Percentiles rank a stretch among this genome's conserved stretches.
phyloP scores from a whole-genome alignment of 345 rosid genomes.

The Populus deltoides region DNA sequence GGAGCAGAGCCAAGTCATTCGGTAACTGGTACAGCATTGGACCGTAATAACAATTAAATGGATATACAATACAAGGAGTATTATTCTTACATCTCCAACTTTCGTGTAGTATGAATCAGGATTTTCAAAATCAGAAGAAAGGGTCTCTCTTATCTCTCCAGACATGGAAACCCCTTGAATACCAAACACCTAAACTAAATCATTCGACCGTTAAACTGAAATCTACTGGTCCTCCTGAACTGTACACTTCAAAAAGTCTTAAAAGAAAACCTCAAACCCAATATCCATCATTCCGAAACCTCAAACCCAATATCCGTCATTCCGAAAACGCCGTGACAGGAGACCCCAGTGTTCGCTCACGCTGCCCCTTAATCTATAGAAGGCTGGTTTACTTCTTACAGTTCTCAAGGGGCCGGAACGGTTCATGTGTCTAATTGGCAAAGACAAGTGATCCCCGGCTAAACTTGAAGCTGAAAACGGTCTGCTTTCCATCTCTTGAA shows the following conservation, averaged over 20 bases:
- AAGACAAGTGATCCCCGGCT: slow-evolving; percentile 42
- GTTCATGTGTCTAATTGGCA: slow-evolving; percentile 65
- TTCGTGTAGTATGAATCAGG: slow-evolving; percentile 36
- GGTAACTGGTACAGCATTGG: slow-evolving; percentile 1
- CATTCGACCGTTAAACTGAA: not conserved
- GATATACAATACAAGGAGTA: slow-evolving; percentile 21
- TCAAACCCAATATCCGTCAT: slow-evolving; percentile 30
- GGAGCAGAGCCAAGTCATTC: not conserved
- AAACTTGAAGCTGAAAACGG: slow-evolving; percentile 64
- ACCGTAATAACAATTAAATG: slow-evolving; percentile 16
- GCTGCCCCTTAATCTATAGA: slow-evolving; percentile 76
- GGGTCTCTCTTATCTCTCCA: slow-evolving; percentile 8
- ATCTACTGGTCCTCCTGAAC: slow-evolving; percentile 6
- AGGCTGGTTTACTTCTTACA: slow-evolving; percentile 57
- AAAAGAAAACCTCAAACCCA: slow-evolving; percentile 20
- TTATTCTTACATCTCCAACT: slow-evolving; percentile 34
- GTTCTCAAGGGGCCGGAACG: slow-evolving; percentile 91
- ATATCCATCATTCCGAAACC: slow-evolving; percentile 31
- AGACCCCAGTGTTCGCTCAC: slow-evolving; percentile 91
- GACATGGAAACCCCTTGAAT: slow-evolving; percentile 7
- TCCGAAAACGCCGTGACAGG: slow-evolving; percentile 41
- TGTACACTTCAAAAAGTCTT: slow-evolving; percentile 23
- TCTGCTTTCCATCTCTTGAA: slow-evolving; percentile 66
- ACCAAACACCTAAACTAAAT: slow-evolving; percentile 4
- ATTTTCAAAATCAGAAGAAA: slow-evolving; percentile 30